A percentile compares a stretch with the other conserved stretches of the same genome.
Evolutionary conservation across 2,329 filamentous ascomycete species (phyloP).

Genomic region (Cercospora nicotianae): DNA sequence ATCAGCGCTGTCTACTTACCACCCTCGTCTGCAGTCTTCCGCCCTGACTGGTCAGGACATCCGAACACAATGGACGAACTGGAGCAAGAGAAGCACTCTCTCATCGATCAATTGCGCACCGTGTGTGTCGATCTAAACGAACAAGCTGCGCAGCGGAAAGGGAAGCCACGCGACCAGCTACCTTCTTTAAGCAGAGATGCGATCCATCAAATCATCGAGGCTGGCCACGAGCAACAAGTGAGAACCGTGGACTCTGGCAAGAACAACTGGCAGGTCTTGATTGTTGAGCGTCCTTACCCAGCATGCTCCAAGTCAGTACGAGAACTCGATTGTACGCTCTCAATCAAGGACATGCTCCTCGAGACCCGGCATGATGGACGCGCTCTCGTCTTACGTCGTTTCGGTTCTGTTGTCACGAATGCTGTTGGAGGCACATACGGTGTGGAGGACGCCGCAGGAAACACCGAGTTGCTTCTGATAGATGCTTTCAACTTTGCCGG

Average conservation of each 20-base stretch:
- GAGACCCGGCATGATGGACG: slow-evolving; percentile 3
- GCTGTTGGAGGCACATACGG: slow-evolving; percentile 10
- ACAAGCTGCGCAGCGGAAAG: neutral
- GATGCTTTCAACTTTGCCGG: slow-evolving; percentile 14
- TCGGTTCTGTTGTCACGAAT: slow-evolving; percentile 2
- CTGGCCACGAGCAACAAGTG: slow-evolving; percentile 1
- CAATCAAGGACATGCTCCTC: slow-evolving; percentile 4
- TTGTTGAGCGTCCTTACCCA: slow-evolving; percentile 3
- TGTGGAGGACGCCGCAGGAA: slow-evolving; percentile 2
- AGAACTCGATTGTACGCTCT: slow-evolving; percentile 1
- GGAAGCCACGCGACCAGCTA: slow-evolving; percentile 2
- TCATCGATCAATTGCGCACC: neutral
- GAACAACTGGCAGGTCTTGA: neutral
- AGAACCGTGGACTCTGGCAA: neutral
- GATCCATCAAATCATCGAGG: neutral
- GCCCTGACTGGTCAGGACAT: neutral
- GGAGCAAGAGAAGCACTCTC: neutral
- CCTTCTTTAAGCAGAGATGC: neutral
- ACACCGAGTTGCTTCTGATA: slow-evolving; percentile 4
- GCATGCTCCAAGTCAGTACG: neutral
- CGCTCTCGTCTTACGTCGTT: slow-evolving; percentile 2
- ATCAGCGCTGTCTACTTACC: neutral
- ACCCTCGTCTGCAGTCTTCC: neutral
- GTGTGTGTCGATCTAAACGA: slow-evolving; percentile 4
- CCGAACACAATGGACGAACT: neutral